Conservation (phyloP, 306 rosid species). For the Abrus precatorius region DNA sequence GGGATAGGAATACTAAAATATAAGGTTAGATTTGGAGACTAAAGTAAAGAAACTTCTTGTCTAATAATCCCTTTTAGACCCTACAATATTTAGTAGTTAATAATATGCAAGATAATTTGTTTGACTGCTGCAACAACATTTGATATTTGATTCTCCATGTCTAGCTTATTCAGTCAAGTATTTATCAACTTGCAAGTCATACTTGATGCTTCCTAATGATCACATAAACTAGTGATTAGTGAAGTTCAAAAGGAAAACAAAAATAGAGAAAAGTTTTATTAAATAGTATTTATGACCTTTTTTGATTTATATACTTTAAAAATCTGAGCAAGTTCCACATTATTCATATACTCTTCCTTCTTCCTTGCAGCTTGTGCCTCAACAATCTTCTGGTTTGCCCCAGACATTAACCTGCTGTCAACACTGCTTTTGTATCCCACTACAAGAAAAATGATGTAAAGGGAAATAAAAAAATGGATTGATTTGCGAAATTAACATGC, state of each 20-base stretch:
- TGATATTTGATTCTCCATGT: not conserved
- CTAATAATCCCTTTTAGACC: not conserved
- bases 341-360: constrained; percentile 56
- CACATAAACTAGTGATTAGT: not conserved
- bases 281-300: constrained; percentile 52
- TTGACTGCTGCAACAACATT: not conserved
- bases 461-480: not conserved
- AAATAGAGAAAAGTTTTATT: not conserved
- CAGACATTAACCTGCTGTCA: constrained; percentile 58
- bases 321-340: constrained; percentile 53
- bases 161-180: not conserved
- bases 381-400: constrained; percentile 58
- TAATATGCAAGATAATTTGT: constrained; percentile 8
- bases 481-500: constrained; percentile 17
- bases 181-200: not conserved
- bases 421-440: constrained; percentile 74
- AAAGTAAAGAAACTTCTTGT: not conserved
- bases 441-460: constrained; percentile 13
- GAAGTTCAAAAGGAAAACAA: not conserved
- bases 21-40: not conserved
- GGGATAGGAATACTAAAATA: not conserved
- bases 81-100: not conserved
- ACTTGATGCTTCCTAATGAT: constrained; percentile 10
- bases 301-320: constrained; percentile 53
- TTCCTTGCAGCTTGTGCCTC: constrained; percentile 56